Evolutionary conservation across 225 moss, liverwort and hornwort genomes (phyloP).

Genomic region (Bryoerythrophyllum caledonicum): DNA sequence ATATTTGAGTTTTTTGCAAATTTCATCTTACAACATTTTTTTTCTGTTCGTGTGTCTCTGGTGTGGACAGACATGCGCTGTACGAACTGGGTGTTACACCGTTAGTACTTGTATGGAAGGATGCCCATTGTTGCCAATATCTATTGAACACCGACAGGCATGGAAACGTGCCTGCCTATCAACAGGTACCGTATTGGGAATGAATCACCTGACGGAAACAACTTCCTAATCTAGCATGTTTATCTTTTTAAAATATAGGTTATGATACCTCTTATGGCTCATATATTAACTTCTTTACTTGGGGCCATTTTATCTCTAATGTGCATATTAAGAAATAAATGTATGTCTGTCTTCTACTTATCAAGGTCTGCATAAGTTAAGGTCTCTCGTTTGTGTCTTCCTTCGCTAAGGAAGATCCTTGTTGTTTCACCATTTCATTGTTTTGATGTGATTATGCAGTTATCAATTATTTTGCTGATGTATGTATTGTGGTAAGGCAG

Average conservation of each 20-base stretch:
- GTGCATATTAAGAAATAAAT: neutral
- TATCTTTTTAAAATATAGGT: neutral
- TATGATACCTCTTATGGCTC: slow-evolving; percentile 12
- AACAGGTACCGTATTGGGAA: slow-evolving; percentile 73
- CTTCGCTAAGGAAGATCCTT: slow-evolving; percentile 1
- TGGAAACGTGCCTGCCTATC: slow-evolving; percentile 79
- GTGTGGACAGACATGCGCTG: slow-evolving; percentile 74
- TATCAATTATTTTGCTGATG: slow-evolving; percentile 7
- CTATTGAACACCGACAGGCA: slow-evolving; percentile 89
- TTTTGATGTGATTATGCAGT: slow-evolving; percentile 21
- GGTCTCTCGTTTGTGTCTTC: slow-evolving; percentile 6
- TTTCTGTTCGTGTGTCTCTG: slow-evolving; percentile 20
- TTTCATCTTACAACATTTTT: slow-evolving; percentile 4
- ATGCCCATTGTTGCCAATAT: slow-evolving; percentile 80
- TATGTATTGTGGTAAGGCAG: slow-evolving; percentile 42
- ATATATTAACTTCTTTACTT: neutral
- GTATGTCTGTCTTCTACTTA: neutral
- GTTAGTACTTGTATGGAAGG: slow-evolving; percentile 91
- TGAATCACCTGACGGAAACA: neutral
- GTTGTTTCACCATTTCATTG: neutral
- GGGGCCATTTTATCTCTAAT: slow-evolving; percentile 14
- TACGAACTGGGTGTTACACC: slow-evolving; percentile 91
- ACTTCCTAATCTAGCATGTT: no score
- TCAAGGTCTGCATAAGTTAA: slow-evolving; percentile 9
- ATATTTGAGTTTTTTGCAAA: slow-evolving; percentile 8